phyloP scores from a whole-genome alignment of 1,139 yeast genomes.

The Meyerozyma guilliermondii region DNA sequence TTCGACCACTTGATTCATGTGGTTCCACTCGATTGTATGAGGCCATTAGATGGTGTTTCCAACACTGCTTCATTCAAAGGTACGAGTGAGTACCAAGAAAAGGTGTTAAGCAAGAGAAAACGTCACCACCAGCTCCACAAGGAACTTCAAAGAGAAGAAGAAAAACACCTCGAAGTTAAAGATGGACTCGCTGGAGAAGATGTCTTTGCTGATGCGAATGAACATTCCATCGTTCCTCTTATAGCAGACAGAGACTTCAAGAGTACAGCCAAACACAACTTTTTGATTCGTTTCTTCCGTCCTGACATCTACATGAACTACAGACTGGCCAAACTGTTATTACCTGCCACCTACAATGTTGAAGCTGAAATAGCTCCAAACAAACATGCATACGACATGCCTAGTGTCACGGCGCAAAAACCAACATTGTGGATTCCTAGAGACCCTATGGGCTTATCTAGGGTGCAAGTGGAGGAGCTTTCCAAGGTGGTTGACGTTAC shows the following conservation, averaged over 20 bases:
- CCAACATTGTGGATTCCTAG: slow-evolving; percentile 85
- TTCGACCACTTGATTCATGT: slow-evolving; percentile 56
- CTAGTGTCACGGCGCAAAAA: slow-evolving; percentile 60
- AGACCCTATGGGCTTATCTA: slow-evolving; percentile 79
- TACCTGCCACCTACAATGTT: slow-evolving; percentile 46
- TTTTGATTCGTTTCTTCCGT: slow-evolving; percentile 45
- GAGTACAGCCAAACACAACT: slow-evolving; percentile 22
- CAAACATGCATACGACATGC: slow-evolving; percentile 56
- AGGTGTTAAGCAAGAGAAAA: slow-evolving; percentile 23
- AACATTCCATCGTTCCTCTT: slow-evolving; percentile 29
- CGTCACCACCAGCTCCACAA: slow-evolving; percentile 9
- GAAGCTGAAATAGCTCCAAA: slow-evolving; percentile 21
- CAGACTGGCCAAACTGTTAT: slow-evolving; percentile 45
- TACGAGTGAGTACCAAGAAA: slow-evolving; percentile 28
- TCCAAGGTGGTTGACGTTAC: slow-evolving; percentile 46
- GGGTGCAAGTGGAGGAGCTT: slow-evolving; percentile 48
- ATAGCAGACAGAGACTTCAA: slow-evolving; percentile 52
- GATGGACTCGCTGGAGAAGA: slow-evolving; percentile 19
- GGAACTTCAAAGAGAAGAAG: slow-evolving; percentile 14
- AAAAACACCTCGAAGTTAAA: slow-evolving; percentile 16
- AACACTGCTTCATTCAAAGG: slow-evolving; percentile 46
- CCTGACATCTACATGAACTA: slow-evolving; percentile 65
- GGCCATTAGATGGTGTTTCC: slow-evolving; percentile 63
- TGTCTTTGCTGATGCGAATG: slow-evolving; percentile 8
- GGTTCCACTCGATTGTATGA: slow-evolving; percentile 67